Conservation (phyloP, 129 eudicot genomes). For the Heracleum sosnowskyi region DNA sequence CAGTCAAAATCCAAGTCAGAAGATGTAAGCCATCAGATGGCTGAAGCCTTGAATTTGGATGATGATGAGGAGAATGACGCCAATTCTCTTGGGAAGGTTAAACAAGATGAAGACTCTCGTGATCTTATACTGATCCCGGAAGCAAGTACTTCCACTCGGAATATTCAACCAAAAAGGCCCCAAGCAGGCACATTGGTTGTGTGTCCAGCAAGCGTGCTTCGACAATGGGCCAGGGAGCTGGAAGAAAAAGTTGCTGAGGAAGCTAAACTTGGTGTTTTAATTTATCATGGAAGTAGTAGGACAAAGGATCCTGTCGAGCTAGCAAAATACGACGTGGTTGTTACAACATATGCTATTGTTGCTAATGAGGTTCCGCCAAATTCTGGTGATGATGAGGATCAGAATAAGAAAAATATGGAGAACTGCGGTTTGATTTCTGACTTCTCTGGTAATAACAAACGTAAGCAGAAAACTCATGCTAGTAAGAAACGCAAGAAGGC, state of each 20-base stretch:
- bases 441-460: conserved; percentile 41
- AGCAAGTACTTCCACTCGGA: conserved; percentile 36
- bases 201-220: conserved; percentile 94
- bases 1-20: conserved; percentile 48
- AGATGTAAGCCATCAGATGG: conserved; percentile 18
- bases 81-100: conserved; percentile 28
- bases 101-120: conserved; percentile 31
- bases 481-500: conserved; percentile 63
- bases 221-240: conserved; percentile 92
- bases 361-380: conserved; percentile 81
- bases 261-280: conserved; percentile 54
- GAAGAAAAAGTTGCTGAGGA: conserved; percentile 72
- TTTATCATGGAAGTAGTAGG: conserved; percentile 87
- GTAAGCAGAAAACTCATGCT: conserved; percentile 29
- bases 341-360: conserved; percentile 88
- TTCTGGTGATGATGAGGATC: conserved; percentile 69
- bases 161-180: conserved; percentile 47
- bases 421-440: conserved; percentile 50
- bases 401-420: conserved; percentile 50
- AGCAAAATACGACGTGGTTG: conserved; percentile 75
- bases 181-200: conserved; percentile 87
- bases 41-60: conserved; percentile 75
- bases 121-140: conserved; percentile 37
- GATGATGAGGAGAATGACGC: conserved; percentile 51
- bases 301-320: conserved; percentile 65